phyloP scores from a whole-genome alignment of 345 rosid genomes.

The Gynandropsis gynandra region DNA sequence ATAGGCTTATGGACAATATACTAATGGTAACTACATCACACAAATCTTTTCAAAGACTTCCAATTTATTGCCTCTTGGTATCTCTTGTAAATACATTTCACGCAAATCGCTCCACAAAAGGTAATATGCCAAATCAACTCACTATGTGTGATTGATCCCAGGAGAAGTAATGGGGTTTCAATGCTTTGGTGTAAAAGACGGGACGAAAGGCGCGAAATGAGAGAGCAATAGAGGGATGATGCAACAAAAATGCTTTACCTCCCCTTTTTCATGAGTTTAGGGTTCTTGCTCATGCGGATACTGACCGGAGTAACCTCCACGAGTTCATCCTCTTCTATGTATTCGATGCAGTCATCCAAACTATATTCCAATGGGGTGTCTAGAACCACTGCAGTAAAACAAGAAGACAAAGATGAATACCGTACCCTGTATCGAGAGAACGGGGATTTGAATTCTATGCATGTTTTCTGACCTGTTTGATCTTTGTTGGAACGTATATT shows the following conservation, averaged over 20 bases:
- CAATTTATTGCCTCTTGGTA: too few relatives aligned
- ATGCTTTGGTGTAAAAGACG: conserved; percentile 2
- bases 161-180: too few relatives aligned
- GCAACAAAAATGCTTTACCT: background rate
- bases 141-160: background rate
- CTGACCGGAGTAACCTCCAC: conserved; percentile 91
- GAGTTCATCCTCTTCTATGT: conserved; percentile 92
- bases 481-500: conserved; percentile 91
- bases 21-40: too few relatives aligned
- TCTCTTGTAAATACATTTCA: too few relatives aligned
- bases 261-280: conserved; percentile 52
- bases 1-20: too few relatives aligned
- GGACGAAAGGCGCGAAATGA: background rate
- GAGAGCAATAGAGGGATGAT: background rate
- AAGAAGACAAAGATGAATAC: conserved; percentile 5
- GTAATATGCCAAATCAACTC: too few relatives aligned
- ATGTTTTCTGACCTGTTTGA: conserved; percentile 45
- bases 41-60: too few relatives aligned
- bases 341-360: conserved; percentile 92
- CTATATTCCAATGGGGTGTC: conserved; percentile 86
- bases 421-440: background rate
- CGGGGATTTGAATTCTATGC: background rate
- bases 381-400: conserved; percentile 58
- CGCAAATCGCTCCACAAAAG: too few relatives aligned
- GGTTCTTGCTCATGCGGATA: conserved; percentile 87